Evolutionary conservation across 1,284 basidiomycete species (phyloP), one percentile per base, ranked within the genome.

Genomic region (Schizopora paradoxa): DNA sequence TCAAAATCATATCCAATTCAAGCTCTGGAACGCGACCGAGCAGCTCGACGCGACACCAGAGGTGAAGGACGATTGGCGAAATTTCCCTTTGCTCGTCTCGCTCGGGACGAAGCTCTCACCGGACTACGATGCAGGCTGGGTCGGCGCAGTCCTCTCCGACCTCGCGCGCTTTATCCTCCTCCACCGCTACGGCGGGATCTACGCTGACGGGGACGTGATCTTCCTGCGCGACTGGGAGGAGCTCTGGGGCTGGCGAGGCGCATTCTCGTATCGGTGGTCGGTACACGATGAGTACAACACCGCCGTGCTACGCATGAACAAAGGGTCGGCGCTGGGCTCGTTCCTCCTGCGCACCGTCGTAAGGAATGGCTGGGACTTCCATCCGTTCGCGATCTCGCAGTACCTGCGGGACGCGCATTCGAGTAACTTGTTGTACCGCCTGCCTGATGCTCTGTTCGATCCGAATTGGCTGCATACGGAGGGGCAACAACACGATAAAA

Each of bases 151-250:
- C 54, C 67, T 92, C 5, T 90, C 87, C 10, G 89, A 93, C 60
- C 86, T 92, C 82, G 89, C 86, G 3, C 79, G 89, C 16, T 92
- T 92, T 59, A 79, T 91, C 45, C 68, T 92, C 8, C 89, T 85
- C 47, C 85, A 92, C 65, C 81, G 87, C 35, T 92, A 81, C 56
- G 89, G 90, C 31, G 89, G 89, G 7, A 83, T 86, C 35, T 93
- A 92, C 59, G 76, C 92, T 41, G 89, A 93, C 57, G 87, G 88
- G 13, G 90, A 92, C 61, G 91, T 86, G 4, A 74, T 93, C 45
- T 78, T 93, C 54, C 65, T 93, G 11, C 78, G 90, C n/a, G 90
- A 93, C 59, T 93, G 90, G 90, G 88, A 91, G 59, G 89, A 92
- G 54, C 65, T 93, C 10, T 91, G 87, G 86, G 86, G 86, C 18